A percentile compares a stretch with the other conserved stretches of the same genome.
These are phyloP conservation scores for Globisporangium ultimum DNA, from an alignment of 352 stramenopile genomes.

Conservation along the genomic window DNA sequence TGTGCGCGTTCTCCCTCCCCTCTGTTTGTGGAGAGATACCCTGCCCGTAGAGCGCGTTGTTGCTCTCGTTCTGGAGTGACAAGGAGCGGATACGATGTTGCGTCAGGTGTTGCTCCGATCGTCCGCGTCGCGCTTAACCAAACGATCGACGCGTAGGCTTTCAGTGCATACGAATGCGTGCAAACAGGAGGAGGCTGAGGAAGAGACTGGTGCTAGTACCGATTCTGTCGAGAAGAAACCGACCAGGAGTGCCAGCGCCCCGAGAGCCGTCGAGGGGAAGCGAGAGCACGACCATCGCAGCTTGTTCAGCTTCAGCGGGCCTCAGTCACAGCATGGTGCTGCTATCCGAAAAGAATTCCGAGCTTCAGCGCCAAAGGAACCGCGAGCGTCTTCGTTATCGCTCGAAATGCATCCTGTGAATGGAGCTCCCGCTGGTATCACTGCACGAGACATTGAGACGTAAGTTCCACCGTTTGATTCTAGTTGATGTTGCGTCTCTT, in stretches of 20 bases:
- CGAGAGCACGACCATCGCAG: constrained; percentile 7
- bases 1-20: too few relatives aligned
- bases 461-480: constrained; percentile 2
- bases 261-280: not conserved
- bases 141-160: constrained; percentile 3
- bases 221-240: not conserved
- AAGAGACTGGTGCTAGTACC: not conserved
- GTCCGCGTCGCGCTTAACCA: constrained; percentile 3
- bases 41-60: constrained; percentile 2
- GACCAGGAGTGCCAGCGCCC: not conserved
- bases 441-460: constrained; percentile 12
- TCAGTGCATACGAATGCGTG: constrained; percentile 17
- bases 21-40: not conserved
- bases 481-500: not conserved
- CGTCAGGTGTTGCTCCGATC: constrained; percentile 15
- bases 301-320: constrained; percentile 6
- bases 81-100: constrained; percentile 9
- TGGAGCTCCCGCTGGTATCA: constrained; percentile 1
- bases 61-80: not conserved
- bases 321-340: not conserved
- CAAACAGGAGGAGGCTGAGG: constrained; percentile 11
- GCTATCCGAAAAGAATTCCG: not conserved
- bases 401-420: constrained; percentile 2
- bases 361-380: not conserved
- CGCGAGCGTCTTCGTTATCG: not conserved